Percentiles rank a stretch among this genome's conserved stretches.
Conservation (phyloP, 345 rosid species). For the Stellera chamaejasme region DNA sequence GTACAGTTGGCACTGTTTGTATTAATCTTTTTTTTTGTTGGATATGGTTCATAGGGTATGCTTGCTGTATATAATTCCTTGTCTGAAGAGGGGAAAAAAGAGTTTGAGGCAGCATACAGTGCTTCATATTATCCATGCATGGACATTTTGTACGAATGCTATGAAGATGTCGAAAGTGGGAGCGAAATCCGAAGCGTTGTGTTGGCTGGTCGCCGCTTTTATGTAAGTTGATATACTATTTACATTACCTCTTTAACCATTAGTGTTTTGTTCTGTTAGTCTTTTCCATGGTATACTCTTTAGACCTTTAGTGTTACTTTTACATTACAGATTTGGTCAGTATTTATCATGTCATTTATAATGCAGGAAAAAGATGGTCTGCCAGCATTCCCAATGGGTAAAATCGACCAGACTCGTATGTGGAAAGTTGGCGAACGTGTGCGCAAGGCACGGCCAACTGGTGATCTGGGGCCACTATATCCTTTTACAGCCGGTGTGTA, state of each 20-base stretch:
- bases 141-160: constrained; percentile 86
- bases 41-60: constrained; percentile 54
- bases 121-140: constrained; percentile 77
- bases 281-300: neutral
- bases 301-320: too few relatives aligned
- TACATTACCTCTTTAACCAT: neutral
- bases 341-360: constrained; percentile 4
- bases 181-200: constrained; percentile 87
- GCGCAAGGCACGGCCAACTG: constrained; percentile 51
- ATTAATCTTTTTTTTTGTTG: neutral
- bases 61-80: constrained; percentile 79
- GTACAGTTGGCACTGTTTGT: neutral
- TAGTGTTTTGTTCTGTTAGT: neutral
- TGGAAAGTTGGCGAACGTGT: constrained; percentile 92
- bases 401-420: constrained; percentile 92
- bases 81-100: constrained; percentile 67
- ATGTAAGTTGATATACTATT: constrained; percentile 27
- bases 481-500: constrained; percentile 91
- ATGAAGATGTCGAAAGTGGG: constrained; percentile 81
- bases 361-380: constrained; percentile 84
- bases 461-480: constrained; percentile 71
- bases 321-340: too few relatives aligned
- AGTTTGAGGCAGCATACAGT: constrained; percentile 70
- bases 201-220: constrained; percentile 86
- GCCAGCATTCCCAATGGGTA: constrained; percentile 98